Evolutionary conservation across 768 basidiomycete species (phyloP), one percentile per base, ranked within the genome.

Genomic region (Sutorius australiensis): DNA sequence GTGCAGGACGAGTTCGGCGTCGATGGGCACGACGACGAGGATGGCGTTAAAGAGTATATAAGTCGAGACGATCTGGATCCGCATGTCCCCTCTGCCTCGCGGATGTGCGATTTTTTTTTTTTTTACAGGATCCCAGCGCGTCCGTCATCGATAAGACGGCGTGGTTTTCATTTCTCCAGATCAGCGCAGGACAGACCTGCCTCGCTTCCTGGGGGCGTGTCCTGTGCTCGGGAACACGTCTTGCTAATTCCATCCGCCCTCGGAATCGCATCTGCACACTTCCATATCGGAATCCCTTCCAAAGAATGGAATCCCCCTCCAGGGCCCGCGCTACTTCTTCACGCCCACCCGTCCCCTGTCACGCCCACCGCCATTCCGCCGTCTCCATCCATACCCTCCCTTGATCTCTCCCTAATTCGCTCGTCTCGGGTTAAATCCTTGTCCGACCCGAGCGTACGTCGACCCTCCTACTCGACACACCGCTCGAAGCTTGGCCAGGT

Each of bases 381-480:
- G 50, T 34, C 53, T 58, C 36, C 43, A 34, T 14, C 27, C 6
- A 33, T 53, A 56, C 47, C 19, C 50, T 36, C 51, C 51, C 51
- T 39, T 60, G 33, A 60, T 51, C 41, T n/a, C 48, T 48, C 72
- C 68, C 78, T 72, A 77, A 30, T 66, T 67, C 24, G 70, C 57
- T 28, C 73, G 67, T 28, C 75, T 72, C 44, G 83, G 55, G 52
- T 79, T 73, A 61, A 79, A 80, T 21, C 75, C 74, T 47, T 80
- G 70, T 19, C 72, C 68, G 38, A 80, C 58, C 37, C 77, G 67
- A 6, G 75, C 75, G 64, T 84, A 87, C 42, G 72, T 73, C 31
- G 69, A 54, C 32, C 57, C 10, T 80, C 84, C 32, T 81, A 85
- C 32, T 39, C 87, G 73, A 13, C 75, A 75, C 42, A 83, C 67